phyloP scores from a whole-genome alignment of 164 flowering plant genomes.

The Magnolia changhungtana region DNA sequence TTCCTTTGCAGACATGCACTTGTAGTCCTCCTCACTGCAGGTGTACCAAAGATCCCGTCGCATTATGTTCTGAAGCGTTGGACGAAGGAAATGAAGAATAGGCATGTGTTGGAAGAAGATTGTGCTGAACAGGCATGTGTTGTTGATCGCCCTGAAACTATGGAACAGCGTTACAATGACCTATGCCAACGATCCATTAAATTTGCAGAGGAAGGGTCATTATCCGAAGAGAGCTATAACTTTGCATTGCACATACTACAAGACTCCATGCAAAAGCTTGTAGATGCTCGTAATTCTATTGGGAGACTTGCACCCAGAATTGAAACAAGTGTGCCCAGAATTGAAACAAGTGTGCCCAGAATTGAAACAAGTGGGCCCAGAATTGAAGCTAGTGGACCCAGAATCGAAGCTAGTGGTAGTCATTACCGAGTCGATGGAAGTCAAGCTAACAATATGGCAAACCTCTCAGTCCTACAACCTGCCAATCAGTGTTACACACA shows the following conservation, averaged over 20 bases:
- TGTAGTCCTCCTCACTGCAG: slow-evolving; percentile 72
- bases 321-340: neutral
- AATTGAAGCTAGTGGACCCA: neutral
- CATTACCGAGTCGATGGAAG: neutral
- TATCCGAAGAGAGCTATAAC: slow-evolving; percentile 58
- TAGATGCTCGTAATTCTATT: slow-evolving; percentile 47
- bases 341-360: neutral
- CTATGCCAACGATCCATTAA: slow-evolving; percentile 63
- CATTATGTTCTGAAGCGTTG: slow-evolving; percentile 77
- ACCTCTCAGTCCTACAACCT: neutral
- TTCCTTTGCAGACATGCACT: slow-evolving; percentile 84
- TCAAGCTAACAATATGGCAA: neutral
- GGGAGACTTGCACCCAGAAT: slow-evolving; percentile 22
- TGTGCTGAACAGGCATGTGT: neutral
- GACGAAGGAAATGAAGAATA: slow-evolving; percentile 76
- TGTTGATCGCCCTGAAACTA: slow-evolving; percentile 25
- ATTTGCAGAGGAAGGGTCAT: slow-evolving; percentile 75
- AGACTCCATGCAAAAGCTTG: slow-evolving; percentile 65
- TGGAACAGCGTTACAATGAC: slow-evolving; percentile 70
- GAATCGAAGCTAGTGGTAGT: neutral
- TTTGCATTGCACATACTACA: slow-evolving; percentile 60
- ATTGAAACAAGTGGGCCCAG: neutral
- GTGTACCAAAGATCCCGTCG: slow-evolving; percentile 61
- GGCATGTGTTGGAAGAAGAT: slow-evolving; percentile 18
- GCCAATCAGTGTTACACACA: slow-evolving; percentile 58